Conservation (phyloP, 306 rosid species). For the Hippophae tibetana region DNA sequence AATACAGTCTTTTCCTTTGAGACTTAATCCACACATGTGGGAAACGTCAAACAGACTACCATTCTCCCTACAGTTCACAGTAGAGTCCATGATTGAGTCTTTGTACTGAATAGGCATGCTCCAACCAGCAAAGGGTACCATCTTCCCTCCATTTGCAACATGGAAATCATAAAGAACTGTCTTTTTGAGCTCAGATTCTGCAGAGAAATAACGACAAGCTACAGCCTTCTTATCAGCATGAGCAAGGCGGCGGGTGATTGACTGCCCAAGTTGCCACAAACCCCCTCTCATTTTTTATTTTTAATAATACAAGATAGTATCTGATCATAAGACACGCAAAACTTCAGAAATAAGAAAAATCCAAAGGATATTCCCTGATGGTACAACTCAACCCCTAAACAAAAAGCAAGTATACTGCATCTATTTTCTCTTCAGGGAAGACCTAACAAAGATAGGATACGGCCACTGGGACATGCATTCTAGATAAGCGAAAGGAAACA, state of each 20-base stretch:
- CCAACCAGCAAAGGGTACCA: slow-evolving; percentile 99
- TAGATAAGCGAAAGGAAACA: neutral
- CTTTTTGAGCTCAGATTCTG: slow-evolving; percentile 76
- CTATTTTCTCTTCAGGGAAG: neutral
- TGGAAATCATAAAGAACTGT: slow-evolving; percentile 80
- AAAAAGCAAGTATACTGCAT: neutral
- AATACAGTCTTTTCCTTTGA: slow-evolving; percentile 67
- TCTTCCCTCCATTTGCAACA: slow-evolving; percentile 81
- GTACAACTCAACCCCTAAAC: neutral
- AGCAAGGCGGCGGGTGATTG: slow-evolving; percentile 72
- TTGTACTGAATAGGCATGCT: slow-evolving; percentile 95
- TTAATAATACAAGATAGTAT: slow-evolving; percentile 4
- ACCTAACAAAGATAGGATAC: neutral
- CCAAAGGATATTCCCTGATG: neutral
- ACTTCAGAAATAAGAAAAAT: neutral
- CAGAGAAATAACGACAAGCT: slow-evolving; percentile 53
- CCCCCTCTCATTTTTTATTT: slow-evolving; percentile 53
- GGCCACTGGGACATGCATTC: neutral
- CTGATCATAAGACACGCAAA: slow-evolving; percentile 13
- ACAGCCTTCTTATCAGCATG: slow-evolving; percentile 68
- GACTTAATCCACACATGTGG: slow-evolving; percentile 90
- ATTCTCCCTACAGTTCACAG: slow-evolving; percentile 73
- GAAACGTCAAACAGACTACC: slow-evolving; percentile 84
- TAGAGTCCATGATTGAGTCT: slow-evolving; percentile 89
- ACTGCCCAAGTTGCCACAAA: slow-evolving; percentile 77